Evolutionary conservation across 2,329 filamentous ascomycete genomes (phyloP), one percentile per base, ranked within the genome.

Genomic region (Pyricularia sp.): DNA sequence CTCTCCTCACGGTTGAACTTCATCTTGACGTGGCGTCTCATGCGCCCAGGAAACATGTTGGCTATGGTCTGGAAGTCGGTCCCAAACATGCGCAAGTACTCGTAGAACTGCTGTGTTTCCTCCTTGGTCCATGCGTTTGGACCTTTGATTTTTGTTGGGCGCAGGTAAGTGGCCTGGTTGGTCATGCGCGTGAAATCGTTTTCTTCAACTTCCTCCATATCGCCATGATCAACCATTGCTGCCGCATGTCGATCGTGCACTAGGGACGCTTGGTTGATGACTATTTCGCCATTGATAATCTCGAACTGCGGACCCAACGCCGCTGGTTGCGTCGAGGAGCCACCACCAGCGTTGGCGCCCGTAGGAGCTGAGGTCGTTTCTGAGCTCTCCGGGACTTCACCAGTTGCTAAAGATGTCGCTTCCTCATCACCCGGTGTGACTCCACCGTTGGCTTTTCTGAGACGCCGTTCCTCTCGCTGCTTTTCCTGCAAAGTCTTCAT

Each of bases 1-100:
- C 84, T 81, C 75, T 94, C 90, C 75, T 94, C 91, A 67, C 88
- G 86, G 70, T 88, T 89, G 76, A 91, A 94, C 73, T 94, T 94
- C 68, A 88, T 82, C 77, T 93, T 93, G 76, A 94, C 82, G 73
- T 90, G 85, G 35, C 87, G 83, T 22, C 91, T 82, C 66, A 84
- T 88, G 71, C 88, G 86, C 68, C 84, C 82, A 1, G 86, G 84
- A 71, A 96, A 93, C 82, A 92, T 86, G 70, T 85, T 84, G 66
- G 84, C 82, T 70, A 96, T 92, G 76, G 90, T 90, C 73, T 88
- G 83, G 72, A 94, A 96, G 72, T 93, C 90, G 1, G 89, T 93
- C 65, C 91, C 91, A 71, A 91, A 93, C 81, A 88, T 89, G 65
- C 81, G 78, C 1, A 96, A 79, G 0, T 85, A 87, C 31, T 87